Percentiles rank a stretch among this genome's conserved stretches.
Conservation (phyloP, 805 yeast genomes). For the Metschnikowia santaceciliae region DNA sequence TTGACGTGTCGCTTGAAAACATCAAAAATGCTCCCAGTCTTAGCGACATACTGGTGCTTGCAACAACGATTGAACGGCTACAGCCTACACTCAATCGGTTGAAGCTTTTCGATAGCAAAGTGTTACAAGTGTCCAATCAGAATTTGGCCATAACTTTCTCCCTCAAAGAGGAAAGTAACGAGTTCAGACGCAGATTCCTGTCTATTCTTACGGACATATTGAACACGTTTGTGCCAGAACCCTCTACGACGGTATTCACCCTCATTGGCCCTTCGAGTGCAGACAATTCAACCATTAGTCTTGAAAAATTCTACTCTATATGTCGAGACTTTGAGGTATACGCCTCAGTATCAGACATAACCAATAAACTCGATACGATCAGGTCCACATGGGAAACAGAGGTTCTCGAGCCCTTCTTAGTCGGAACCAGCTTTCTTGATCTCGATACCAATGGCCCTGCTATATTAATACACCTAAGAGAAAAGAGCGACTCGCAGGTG, state of each 20-base stretch:
- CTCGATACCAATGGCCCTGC: conserved; percentile 4
- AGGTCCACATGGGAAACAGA: conserved; percentile 12
- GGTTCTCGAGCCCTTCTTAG: conserved; percentile 13
- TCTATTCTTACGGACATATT: conserved; percentile 5
- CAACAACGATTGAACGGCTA: conserved; percentile 15
- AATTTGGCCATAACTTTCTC: conserved; percentile 8
- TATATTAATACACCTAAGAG: not conserved
- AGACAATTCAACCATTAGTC: not conserved
- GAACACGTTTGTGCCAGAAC: conserved; percentile 7
- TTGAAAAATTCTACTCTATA: conserved; percentile 5
- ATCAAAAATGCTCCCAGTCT: conserved; percentile 4
- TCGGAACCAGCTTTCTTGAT: conserved; percentile 4
- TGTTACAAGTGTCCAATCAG: conserved; percentile 12
- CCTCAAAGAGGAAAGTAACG: conserved; percentile 5
- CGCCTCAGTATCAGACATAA: conserved; percentile 10
- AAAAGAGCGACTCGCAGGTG: not conserved
- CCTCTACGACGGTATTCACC: not conserved
- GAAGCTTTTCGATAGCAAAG: conserved; percentile 16
- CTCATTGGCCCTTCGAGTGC: not conserved
- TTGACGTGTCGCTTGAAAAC: conserved; percentile 14
- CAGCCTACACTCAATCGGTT: conserved; percentile 18
- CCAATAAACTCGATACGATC: conserved; percentile 4
- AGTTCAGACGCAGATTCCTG: not conserved
- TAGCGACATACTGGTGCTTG: not conserved
- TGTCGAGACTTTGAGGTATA: conserved; percentile 7